Conservation (phyloP, 2,329 filamentous ascomycete genomes). For the Phialemoniopsis sp. region DNA sequence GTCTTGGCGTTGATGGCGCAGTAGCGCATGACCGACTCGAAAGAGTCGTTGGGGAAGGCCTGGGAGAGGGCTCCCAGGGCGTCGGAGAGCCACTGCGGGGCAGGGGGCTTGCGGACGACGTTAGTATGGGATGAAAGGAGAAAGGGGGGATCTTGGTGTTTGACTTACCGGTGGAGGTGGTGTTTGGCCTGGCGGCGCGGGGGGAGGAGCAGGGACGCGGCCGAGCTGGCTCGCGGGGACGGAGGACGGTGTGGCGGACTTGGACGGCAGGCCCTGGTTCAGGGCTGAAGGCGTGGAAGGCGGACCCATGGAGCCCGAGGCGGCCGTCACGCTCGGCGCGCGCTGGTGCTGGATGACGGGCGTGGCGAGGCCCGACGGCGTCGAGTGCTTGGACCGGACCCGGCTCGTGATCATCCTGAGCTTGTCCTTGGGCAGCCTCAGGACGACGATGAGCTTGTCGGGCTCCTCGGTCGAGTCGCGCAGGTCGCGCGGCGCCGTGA, state of each 20-base stretch:
- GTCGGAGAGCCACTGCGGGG: conserved; percentile 78
- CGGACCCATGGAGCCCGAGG: conserved; percentile 52
- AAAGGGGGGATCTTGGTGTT: conserved; percentile 3
- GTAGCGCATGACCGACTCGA: conserved; percentile 90
- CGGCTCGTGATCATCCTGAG: conserved; percentile 59
- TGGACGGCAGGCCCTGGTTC: conserved; percentile 19
- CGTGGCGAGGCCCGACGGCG: conserved; percentile 37
- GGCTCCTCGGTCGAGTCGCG: conserved; percentile 80
- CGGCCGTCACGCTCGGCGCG: conserved; percentile 35
- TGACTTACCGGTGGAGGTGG: conserved; percentile 57
- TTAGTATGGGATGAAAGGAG: conserved; percentile 15
- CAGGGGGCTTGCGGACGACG: conserved; percentile 59
- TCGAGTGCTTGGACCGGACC: conserved; percentile 30
- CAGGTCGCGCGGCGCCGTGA: conserved; percentile 53
- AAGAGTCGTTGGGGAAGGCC: conserved; percentile 72
- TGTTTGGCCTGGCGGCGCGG: conserved; percentile 52
- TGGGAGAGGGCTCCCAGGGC: conserved; percentile 67
- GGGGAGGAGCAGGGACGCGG: conserved; percentile 63
- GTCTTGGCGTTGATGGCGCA: conserved; percentile 73
- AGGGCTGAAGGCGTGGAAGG: conserved; percentile 35
- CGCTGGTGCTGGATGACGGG: conserved; percentile 39
- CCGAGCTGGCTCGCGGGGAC: conserved; percentile 52
- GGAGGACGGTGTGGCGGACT: conserved; percentile 14
- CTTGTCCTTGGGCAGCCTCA: conserved; percentile 70
- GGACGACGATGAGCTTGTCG: conserved; percentile 64